These are phyloP conservation scores for Gloeopeniophorella convolvens DNA, from an alignment of 768 basidiomycete genomes.

Conservation along the genomic window DNA sequence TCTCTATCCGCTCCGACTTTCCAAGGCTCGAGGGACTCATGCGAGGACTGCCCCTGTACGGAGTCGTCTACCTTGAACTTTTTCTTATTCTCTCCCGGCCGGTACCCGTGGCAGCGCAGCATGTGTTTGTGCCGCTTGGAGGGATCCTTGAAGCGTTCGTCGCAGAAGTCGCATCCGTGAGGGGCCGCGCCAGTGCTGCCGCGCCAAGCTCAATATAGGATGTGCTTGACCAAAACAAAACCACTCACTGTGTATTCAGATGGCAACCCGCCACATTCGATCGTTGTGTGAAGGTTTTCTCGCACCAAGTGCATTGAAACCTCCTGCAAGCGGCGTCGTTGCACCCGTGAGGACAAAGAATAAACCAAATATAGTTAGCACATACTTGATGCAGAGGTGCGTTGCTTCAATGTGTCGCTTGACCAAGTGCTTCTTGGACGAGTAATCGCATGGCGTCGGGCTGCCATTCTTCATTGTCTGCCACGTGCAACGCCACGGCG, in stretches of 20 bases:
- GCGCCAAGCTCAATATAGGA: background rate
- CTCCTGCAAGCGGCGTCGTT: conserved; percentile 32
- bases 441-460: conserved; percentile 35
- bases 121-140: conserved; percentile 58
- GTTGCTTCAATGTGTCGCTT: conserved; percentile 62
- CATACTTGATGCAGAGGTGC: conserved; percentile 55
- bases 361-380: conserved; percentile 15
- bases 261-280: conserved; percentile 51
- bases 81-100: conserved; percentile 40
- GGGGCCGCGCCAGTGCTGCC: conserved; percentile 51
- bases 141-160: conserved; percentile 54
- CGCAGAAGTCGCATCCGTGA: conserved; percentile 49
- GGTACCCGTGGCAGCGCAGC: conserved; percentile 44
- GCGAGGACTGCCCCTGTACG: conserved; percentile 21
- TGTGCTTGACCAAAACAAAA: conserved; percentile 17
- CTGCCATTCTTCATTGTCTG: conserved; percentile 29
- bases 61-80: conserved; percentile 15
- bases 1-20: conserved; percentile 7
- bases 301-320: conserved; percentile 45
- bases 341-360: conserved; percentile 16
- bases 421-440: conserved; percentile 56
- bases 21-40: conserved; percentile 23
- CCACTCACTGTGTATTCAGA: conserved; percentile 44
- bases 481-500: conserved; percentile 38
- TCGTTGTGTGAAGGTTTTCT: conserved; percentile 51